Evolutionary conservation across 768 basidiomycete species (phyloP).

Genomic region (Xanthoconium purpureum): DNA sequence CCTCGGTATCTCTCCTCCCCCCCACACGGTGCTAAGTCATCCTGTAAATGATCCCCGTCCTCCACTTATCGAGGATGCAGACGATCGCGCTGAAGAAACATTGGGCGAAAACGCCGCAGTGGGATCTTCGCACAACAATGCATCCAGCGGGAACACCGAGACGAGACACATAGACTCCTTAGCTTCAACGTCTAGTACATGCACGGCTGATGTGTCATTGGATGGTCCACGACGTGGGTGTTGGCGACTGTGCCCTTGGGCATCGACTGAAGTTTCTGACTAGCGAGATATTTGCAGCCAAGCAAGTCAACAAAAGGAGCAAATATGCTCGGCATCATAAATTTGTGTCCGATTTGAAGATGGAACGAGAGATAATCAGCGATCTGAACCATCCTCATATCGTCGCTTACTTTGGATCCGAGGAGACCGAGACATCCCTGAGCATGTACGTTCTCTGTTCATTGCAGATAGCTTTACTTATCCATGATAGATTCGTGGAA

Average conservation of each 20-base stretch:
- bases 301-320: slow-evolving; percentile 93
- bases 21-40: no score
- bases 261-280: slow-evolving; percentile 55
- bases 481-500: slow-evolving; percentile 74
- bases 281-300: slow-evolving; percentile 96
- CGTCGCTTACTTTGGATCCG: slow-evolving; percentile 90
- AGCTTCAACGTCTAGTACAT: not conserved
- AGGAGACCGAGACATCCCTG: slow-evolving; percentile 76
- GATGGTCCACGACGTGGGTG: slow-evolving; percentile 56
- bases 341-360: slow-evolving; percentile 86
- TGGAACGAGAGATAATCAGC: slow-evolving; percentile 89
- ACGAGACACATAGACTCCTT: not conserved
- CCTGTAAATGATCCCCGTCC: no score
- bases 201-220: not conserved
- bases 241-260: not conserved
- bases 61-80: no score
- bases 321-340: slow-evolving; percentile 73
- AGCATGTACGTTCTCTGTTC: slow-evolving; percentile 67
- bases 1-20: not conserved
- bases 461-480: not conserved
- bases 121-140: not conserved
- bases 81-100: no score
- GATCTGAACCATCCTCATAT: slow-evolving; percentile 94
- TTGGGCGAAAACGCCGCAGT: not conserved
- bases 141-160: not conserved